Evolutionary conservation across 768 basidiomycete genomes (phyloP).

Genomic region (Pleurotus platypus): DNA sequence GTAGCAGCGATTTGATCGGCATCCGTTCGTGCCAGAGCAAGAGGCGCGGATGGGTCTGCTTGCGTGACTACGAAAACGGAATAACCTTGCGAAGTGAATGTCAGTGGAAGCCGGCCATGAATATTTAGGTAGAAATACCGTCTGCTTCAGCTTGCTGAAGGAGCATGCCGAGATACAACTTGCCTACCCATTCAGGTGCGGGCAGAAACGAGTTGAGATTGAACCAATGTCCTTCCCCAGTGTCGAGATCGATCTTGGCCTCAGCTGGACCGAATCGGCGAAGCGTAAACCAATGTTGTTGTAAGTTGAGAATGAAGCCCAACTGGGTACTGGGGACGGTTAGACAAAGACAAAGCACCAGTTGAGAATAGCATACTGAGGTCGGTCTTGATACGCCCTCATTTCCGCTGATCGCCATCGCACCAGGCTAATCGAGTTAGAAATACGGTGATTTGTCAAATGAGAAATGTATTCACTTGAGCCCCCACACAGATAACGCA

Average conservation of each 20-base stretch:
- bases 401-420: constrained; percentile 85
- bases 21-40: constrained; percentile 59
- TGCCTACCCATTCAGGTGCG: constrained; percentile 79
- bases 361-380: constrained; percentile 54
- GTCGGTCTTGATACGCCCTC: constrained; percentile 68
- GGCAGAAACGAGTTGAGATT: constrained; percentile 78
- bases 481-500: constrained; percentile 80
- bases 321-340: constrained; percentile 57
- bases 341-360: neutral
- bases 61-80: constrained; percentile 77
- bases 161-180: constrained; percentile 80
- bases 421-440: constrained; percentile 50
- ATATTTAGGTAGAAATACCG: constrained; percentile 39
- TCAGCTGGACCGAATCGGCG: constrained; percentile 62
- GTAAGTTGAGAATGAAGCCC: constrained; percentile 83
- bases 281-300: constrained; percentile 88
- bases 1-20: constrained; percentile 70
- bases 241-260: constrained; percentile 35
- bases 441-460: constrained; percentile 8
- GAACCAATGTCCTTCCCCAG: constrained; percentile 74
- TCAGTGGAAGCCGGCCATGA: neutral
- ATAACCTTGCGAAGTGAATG: constrained; percentile 48
- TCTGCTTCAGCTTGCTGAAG: constrained; percentile 84
- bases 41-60: constrained; percentile 47
- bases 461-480: constrained; percentile 48